Base-by-base conservation (phyloP, 176 grass and related monocot species). In the Carex kokanica region DNA sequence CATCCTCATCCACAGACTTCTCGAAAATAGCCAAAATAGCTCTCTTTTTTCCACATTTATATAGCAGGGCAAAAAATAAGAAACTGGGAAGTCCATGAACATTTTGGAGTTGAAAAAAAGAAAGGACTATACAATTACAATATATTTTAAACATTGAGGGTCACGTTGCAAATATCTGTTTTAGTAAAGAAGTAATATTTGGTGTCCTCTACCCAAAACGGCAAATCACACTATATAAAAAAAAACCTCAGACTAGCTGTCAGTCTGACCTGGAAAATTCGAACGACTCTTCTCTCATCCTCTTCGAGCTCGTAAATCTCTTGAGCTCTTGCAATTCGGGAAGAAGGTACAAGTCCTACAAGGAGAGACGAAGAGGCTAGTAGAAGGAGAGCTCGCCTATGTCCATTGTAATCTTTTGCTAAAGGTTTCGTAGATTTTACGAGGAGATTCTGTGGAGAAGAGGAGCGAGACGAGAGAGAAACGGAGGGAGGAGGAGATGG, bases 351-450 rank as follows among this genome's bases (percentile, higher is more conserved):
- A 45, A 66, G 31, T 6, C 40, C 40, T 6, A 65, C 60, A 66
- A 82, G 41, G 61, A 82, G 60, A 62, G 80, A 67, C 2, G 80
- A 82, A 66, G 80, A 82, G 80, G 80, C 80, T 49, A 82, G 80
- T 25, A 82, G 59, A 82, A 82, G 38, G 3, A 82, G 31, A 65
- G 41, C 45, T 82, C 80, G 80, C 60, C 80, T 63, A 9, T 55
- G 47, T 54, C 2, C 72, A 55, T 31, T 55, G 10, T 49, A 51
- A 17, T 49, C 8, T 29, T 51, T 17, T 17, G 60, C 3, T 3
- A 60, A 4, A 66, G 60, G 60, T 64, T 16, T 67, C 0, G 18
- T 82, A 29, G 60, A 21, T 0, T 82, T 65, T 66, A 14, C 32
- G 20, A 49, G 13, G 45, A 38, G 38, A 4, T 77, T 77, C 12